These are phyloP conservation scores for Closterium sp. DNA, from an alignment of 139 green algal genomes.

Conservation along the genomic window DNA sequence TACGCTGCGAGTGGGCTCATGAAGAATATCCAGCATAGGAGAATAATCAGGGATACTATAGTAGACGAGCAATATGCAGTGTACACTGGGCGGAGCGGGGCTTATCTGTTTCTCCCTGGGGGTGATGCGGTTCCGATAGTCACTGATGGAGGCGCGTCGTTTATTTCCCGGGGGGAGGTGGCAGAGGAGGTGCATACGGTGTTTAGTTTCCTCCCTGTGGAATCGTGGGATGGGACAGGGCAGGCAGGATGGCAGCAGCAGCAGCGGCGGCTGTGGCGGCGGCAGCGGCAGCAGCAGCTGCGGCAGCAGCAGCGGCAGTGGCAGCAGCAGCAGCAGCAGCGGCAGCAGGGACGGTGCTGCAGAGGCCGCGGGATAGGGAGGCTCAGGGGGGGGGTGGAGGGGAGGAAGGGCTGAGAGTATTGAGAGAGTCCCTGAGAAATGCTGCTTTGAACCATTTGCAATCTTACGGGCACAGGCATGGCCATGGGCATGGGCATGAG, in stretches of 20 bases:
- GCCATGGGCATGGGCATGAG: background rate
- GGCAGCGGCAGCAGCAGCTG: background rate
- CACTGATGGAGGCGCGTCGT: background rate
- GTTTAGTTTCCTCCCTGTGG: constrained; percentile 10
- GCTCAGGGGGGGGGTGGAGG: background rate
- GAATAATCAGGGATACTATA: background rate
- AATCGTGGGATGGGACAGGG: background rate
- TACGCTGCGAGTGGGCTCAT: background rate
- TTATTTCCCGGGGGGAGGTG: constrained; percentile 5
- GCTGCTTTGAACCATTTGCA: background rate
- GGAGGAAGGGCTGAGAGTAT: background rate
- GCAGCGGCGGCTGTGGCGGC: background rate
- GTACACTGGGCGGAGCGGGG: constrained; percentile 20
- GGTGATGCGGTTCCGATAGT: background rate
- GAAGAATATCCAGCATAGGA: background rate
- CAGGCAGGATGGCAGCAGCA: background rate
- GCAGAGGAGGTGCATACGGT: constrained; percentile 24
- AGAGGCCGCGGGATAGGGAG: background rate
- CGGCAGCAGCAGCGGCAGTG: background rate
- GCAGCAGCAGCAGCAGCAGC: background rate
- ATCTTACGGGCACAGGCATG: too few relatives aligned
- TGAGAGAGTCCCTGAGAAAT: background rate
- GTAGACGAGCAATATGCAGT: constrained; percentile 16
- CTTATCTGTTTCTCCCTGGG: constrained; percentile 35
- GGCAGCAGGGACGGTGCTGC: too few relatives aligned